A percentile compares a stretch with the other conserved stretches of the same genome.
Conservation (phyloP, 495 filamentous ascomycete species). For the Penicillium ochrochloron region DNA sequence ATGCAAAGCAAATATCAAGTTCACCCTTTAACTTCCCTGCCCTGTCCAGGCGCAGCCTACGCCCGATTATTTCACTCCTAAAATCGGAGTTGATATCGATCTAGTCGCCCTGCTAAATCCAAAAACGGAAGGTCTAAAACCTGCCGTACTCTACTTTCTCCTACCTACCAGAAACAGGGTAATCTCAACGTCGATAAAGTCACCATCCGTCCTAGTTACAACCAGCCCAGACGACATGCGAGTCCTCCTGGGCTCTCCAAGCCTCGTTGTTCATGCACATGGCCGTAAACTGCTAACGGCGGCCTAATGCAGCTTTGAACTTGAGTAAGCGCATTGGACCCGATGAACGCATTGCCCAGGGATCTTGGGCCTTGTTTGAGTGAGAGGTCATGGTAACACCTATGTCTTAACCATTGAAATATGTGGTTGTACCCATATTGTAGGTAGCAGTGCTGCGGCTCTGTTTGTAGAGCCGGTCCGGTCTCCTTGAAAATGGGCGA, state of each 20-base stretch:
- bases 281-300: conserved; percentile 51
- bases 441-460: conserved; percentile 49
- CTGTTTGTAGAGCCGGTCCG: conserved; percentile 81
- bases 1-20: background rate
- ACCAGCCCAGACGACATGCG: conserved; percentile 33
- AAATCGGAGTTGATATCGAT: conserved; percentile 18
- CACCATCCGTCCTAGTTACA: conserved; percentile 4
- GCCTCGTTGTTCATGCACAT: conserved; percentile 56
- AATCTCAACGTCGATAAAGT: conserved; percentile 17
- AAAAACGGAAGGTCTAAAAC: conserved; percentile 36
- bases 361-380: conserved; percentile 44
- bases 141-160: conserved; percentile 64
- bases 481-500: conserved; percentile 64
- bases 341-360: conserved; percentile 34
- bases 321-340: conserved; percentile 47
- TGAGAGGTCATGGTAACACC: conserved; percentile 49
- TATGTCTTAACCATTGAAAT: conserved; percentile 55
- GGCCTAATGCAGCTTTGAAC: conserved; percentile 47
- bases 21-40: background rate
- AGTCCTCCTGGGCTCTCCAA: conserved; percentile 46
- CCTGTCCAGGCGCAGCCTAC: conserved; percentile 8
- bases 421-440: conserved; percentile 55
- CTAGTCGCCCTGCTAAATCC: background rate
- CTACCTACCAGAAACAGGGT: conserved; percentile 43
- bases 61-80: conserved; percentile 10